A percentile compares a stretch with the other conserved stretches of the same genome.
Conservation (phyloP, 2,329 filamentous ascomycete genomes). For the Rhytidhysteron rufulum region DNA sequence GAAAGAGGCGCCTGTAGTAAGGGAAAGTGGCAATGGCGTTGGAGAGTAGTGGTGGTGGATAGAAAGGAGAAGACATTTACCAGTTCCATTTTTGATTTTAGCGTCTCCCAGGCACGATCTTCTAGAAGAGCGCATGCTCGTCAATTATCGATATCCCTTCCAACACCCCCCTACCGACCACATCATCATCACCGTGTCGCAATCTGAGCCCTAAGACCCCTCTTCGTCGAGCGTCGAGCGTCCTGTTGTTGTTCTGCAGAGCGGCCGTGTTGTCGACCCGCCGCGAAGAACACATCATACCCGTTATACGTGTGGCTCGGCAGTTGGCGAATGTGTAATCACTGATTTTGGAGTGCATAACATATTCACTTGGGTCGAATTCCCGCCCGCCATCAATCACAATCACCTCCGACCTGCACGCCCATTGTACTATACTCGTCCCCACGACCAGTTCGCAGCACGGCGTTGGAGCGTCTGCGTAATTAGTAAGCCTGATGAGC, state of each 20-base stretch:
- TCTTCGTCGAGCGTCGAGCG: background rate
- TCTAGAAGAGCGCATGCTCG: conserved; percentile 22
- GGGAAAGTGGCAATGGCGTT: background rate
- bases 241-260: background rate
- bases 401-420: conserved; percentile 8
- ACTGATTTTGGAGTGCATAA: conserved; percentile 20
- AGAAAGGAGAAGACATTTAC: conserved; percentile 22
- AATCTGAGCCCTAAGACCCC: background rate
- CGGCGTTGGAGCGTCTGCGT: conserved; percentile 7
- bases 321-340: conserved; percentile 28
- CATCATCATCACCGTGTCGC: conserved; percentile 6
- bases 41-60: conserved; percentile 4
- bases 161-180: conserved; percentile 11
- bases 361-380: conserved; percentile 12
- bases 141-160: conserved; percentile 21
- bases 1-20: background rate
- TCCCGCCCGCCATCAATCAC: conserved; percentile 13
- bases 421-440: conserved; percentile 9
- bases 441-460: conserved; percentile 9
- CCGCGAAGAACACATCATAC: conserved; percentile 28
- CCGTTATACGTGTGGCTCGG: conserved; percentile 33
- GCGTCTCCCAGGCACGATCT: conserved; percentile 28
- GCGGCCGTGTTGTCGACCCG: background rate
- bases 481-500: background rate
- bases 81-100: conserved; percentile 30